Base-by-base conservation (phyloP, 2,329 filamentous ascomycete species). In the Arthrobotrys sphaeroides region DNA sequence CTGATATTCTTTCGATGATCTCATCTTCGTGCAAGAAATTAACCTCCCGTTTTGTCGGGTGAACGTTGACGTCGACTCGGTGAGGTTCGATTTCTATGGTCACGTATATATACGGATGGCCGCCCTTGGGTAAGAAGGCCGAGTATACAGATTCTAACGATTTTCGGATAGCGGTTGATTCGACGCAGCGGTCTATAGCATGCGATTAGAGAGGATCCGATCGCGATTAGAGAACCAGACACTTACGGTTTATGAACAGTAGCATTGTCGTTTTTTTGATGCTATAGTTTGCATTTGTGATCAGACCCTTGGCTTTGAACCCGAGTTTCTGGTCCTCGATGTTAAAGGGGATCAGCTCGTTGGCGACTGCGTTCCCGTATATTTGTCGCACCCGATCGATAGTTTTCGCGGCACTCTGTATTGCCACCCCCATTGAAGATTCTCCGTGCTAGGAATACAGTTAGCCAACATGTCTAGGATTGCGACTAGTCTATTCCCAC, bases 1-100 rank as follows among this genome's bases (percentile, higher is more conserved):
- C 88, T 83, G 94, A 97, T 3, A 99, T 89, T 12, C 88, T 87
- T 77, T 95, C 91, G 51, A 95, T 91, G 49, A 99, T 96, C 79
- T 99, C 95, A 77, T 99, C 95, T 81, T 99, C 95, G 77, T 98
- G 97, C 20, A 99, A 86, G 79, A 99, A 98, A 80, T 98, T 95
- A 18, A 99, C 95, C 81, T 99, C 94, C 59, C 93, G 87, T 82
- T 99, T 99, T 0, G 95, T 99, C 0, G 95, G 95, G 82, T 99
- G 95, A 0, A 99, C 91, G 79, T 99, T 99, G 81, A 99, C 96
- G 82, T 99, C 95, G 2, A 99, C 93, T 62, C 94, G 87, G 24
- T 91, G 89, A 0, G 95, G 94, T 79, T 98, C 94, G 69, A 99
- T 96, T 73, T 97, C 91, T 1, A 99, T 86, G 80, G 90, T 95